phyloP scores from a whole-genome alignment of 1,284 basidiomycete species.

The Austroboletus niveus region DNA sequence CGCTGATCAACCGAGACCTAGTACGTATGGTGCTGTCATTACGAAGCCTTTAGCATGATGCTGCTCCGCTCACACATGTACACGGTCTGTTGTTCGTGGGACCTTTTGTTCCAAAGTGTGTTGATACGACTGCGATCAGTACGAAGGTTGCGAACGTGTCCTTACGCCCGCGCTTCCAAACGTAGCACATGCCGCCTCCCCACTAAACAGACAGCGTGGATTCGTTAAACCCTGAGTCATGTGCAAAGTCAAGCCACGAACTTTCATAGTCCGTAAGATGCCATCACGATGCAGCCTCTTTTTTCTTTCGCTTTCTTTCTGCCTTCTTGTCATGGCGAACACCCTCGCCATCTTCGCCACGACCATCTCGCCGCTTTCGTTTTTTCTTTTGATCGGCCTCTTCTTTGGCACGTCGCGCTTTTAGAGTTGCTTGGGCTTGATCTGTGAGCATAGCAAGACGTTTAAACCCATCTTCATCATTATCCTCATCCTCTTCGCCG shows the following conservation, averaged over 20 bases:
- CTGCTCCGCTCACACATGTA: not conserved
- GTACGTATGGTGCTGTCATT: not conserved
- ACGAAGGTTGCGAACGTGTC: not conserved
- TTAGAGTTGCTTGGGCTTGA: conserved; percentile 28
- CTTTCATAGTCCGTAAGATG: not conserved
- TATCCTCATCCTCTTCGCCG: conserved; percentile 19
- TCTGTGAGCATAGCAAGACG: conserved; percentile 37
- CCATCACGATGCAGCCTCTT: conserved; percentile 11
- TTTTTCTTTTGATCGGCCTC: conserved; percentile 36
- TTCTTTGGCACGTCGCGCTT: conserved; percentile 33
- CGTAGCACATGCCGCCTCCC: conserved; percentile 1
- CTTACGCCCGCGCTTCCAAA: not conserved
- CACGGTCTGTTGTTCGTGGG: conserved; percentile 4
- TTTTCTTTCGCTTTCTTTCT: conserved; percentile 14
- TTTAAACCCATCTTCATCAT: conserved; percentile 39
- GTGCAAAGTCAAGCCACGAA: not conserved
- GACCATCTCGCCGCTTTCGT: conserved; percentile 29
- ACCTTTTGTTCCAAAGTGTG: conserved; percentile 5
- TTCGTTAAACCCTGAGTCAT: not conserved
- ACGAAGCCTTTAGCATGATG: not conserved
- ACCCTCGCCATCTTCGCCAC: conserved; percentile 1
- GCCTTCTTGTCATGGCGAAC: conserved; percentile 13
- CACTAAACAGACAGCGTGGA: not conserved
- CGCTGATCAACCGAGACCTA: not conserved
- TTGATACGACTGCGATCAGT: not conserved